Percentiles rank a stretch among this genome's conserved stretches.
These are phyloP conservation scores for Pseudogymnoascus sp. DNA, from an alignment of 2,329 filamentous ascomycete species.

Conservation along the genomic window DNA sequence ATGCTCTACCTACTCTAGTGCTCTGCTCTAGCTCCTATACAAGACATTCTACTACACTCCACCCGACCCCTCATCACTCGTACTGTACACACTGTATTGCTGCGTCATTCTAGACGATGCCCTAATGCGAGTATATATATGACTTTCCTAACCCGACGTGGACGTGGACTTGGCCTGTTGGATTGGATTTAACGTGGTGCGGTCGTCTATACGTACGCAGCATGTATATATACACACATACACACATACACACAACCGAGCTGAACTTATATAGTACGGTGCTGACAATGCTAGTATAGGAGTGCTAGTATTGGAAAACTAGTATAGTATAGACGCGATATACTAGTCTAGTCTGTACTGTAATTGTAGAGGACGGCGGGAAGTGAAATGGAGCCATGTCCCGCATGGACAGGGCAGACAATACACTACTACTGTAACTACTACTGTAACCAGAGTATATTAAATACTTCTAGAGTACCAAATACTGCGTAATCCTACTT, in stretches of 20 bases:
- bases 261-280: background rate
- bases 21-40: background rate
- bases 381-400: background rate
- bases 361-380: background rate
- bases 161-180: background rate
- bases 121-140: conserved; percentile 5
- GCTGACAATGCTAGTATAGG: background rate
- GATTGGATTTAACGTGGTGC: background rate
- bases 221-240: background rate
- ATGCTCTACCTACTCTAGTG: background rate
- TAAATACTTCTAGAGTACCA: too few species aligned
- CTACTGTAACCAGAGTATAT: too few species aligned
- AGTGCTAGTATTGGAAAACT: too few species aligned
- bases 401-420: background rate
- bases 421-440: background rate
- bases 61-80: background rate
- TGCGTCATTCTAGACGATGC: background rate
- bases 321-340: background rate
- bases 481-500: background rate
- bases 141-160: background rate
- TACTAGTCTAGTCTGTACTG: background rate
- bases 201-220: background rate
- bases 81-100: background rate
- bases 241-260: background rate
- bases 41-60: background rate